Conservation (phyloP, 2,329 filamentous ascomycete species). For the Ophiostoma tasmaniense region DNA sequence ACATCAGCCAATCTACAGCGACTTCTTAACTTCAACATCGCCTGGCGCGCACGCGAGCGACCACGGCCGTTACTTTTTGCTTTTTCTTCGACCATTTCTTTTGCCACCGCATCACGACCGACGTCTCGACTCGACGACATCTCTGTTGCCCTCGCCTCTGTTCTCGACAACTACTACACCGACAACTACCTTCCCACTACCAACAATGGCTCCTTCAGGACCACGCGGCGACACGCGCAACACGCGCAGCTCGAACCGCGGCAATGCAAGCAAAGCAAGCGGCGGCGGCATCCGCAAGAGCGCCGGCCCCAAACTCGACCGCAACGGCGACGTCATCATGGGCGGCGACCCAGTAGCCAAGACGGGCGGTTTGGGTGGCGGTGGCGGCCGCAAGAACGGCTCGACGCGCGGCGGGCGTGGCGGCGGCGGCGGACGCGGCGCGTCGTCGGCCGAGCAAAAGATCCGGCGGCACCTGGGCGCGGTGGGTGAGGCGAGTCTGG, state of each 20-base stretch:
- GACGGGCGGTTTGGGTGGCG: not conserved
- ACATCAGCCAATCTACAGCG: not conserved
- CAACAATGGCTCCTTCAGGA: constrained; percentile 27
- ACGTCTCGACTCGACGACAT: not conserved
- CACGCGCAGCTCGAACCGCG: constrained; percentile 20
- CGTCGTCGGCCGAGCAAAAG: constrained; percentile 17
- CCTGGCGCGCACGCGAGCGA: not conserved
- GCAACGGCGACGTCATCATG: constrained; percentile 55
- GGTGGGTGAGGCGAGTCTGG: constrained; percentile 23
- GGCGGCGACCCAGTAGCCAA: constrained; percentile 26
- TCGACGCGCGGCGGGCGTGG: constrained; percentile 15
- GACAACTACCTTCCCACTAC: not conserved
- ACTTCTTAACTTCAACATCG: not conserved
- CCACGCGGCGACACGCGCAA: constrained; percentile 20
- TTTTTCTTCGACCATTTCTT: not conserved
- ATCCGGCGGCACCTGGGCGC: constrained; percentile 26
- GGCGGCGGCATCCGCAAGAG: constrained; percentile 43
- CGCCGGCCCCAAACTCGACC: constrained; percentile 35
- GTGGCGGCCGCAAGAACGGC: constrained; percentile 11
- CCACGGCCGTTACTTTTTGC: not conserved
- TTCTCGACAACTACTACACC: not conserved
- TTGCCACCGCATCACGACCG: not conserved
- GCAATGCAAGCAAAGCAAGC: not conserved
- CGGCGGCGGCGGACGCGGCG: constrained; percentile 4
- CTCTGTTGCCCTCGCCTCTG: not conserved